Evolutionary conservation across 345 rosid genomes (phyloP), one percentile per base, ranked within the genome.

Genomic region (Rhodomyrtus tomentosa): DNA sequence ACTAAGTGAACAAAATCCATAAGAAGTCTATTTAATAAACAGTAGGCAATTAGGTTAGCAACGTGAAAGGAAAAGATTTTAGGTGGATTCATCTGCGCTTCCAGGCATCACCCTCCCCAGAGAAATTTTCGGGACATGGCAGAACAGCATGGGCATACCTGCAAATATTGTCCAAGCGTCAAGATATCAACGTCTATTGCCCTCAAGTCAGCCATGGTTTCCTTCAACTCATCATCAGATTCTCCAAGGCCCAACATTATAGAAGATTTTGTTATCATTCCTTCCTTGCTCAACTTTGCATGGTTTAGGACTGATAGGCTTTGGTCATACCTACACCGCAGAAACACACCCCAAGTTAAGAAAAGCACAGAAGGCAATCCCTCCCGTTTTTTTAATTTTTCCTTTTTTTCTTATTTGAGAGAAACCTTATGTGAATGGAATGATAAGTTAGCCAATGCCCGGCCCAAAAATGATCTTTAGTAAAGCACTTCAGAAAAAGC

Each of bases 241-340:
- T 98, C 99, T 86, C 99, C 99, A 22, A 98, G 98, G 84, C 99
- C 99, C 87, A 98, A 88, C 99, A 98, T 98, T 89, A 98, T 91
- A 53, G 99, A 98, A 53, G 99, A 87, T 88, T 98, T 98, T n/a
- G 98, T 96, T 87, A 93, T 91, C 96, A 96, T 94, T 84, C 95
- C 96, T 36, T 92, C 92, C 88, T 93, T 94, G 89, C 93, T 93
- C 85, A 88, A 73, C 90, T 98, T 98, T 55, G 97, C 98, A 90
- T 94, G 98, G 83, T 91, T 94, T 87, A 98, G 90, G 86, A 98
- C 98, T 38, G 93, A 92, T 85, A 98, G 89, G 90, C 99, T 98
- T 88, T 96, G 99, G 88, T 95, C 99, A 89, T 98, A 96, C 84
- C 98, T 97, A 91, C 90, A 85, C 83, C 81, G 38, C 87, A 55